These are phyloP conservation scores for Pharus latifolius DNA, from an alignment of 176 grass and related monocot species.

Conservation along the genomic window DNA sequence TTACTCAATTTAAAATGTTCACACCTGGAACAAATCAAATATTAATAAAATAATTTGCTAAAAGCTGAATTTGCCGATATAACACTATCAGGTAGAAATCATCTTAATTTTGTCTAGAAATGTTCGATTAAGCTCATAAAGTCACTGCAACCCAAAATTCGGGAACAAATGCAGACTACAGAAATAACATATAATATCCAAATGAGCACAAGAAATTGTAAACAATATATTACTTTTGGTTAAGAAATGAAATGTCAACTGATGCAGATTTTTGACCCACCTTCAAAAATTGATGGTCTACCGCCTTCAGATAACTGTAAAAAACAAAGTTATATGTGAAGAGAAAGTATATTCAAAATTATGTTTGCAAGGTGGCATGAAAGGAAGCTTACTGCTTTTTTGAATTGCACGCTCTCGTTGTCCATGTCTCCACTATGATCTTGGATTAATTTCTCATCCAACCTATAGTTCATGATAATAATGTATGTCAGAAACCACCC, in stretches of 20 bases:
- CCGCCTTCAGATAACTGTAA: slow-evolving; percentile 20
- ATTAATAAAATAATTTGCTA: no score
- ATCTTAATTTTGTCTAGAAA: no score
- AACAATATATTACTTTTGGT: not conserved
- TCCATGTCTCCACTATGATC: slow-evolving; percentile 12
- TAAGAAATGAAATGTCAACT: not conserved
- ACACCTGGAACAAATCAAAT: no score
- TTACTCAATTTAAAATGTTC: no score
- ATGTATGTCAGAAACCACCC: not conserved
- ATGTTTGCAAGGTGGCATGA: not conserved
- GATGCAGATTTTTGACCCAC: slow-evolving; percentile 20
- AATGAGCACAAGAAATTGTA: not conserved
- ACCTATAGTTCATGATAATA: slow-evolving; percentile 21
- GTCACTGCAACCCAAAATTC: not conserved
- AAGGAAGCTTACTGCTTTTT: slow-evolving; percentile 16
- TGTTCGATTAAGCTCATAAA: not conserved
- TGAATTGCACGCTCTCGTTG: slow-evolving; percentile 9
- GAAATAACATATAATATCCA: not conserved
- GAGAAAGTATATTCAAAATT: not conserved
- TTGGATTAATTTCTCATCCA: slow-evolving; percentile 32
- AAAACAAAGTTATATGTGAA: not conserved
- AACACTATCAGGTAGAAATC: no score
- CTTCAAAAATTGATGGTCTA: slow-evolving; percentile 28
- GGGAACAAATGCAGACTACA: not conserved
- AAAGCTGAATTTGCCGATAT: no score